A percentile compares a stretch with the other conserved stretches of the same genome.
Evolutionary conservation across 495 filamentous ascomycete species (phyloP).

Genomic region (Aspergillus sparsus): DNA sequence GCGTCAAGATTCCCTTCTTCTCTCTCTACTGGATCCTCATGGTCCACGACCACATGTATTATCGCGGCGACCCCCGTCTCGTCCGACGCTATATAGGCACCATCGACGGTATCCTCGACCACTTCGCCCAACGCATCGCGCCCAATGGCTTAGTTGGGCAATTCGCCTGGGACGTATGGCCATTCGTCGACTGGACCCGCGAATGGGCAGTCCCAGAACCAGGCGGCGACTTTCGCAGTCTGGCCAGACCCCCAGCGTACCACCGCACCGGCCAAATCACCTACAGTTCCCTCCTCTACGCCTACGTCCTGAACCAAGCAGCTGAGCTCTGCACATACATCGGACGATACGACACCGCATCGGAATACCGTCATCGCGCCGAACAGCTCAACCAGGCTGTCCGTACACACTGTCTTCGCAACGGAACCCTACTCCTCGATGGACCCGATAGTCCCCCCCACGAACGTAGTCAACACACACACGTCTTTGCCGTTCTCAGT

Average conservation of each 20-base stretch:
- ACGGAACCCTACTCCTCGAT: constrained; percentile 20
- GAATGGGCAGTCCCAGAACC: constrained; percentile 23
- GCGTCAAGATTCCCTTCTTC: constrained; percentile 30
- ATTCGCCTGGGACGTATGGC: constrained; percentile 28
- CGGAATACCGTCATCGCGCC: constrained; percentile 25
- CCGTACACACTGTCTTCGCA: constrained; percentile 17
- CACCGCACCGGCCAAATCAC: constrained; percentile 14
- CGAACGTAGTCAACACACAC: constrained; percentile 30
- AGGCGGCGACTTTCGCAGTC: constrained; percentile 22
- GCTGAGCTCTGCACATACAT: constrained; percentile 24
- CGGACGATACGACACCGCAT: constrained; percentile 19
- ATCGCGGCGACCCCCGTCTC: constrained; percentile 21
- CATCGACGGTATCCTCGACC: constrained; percentile 28
- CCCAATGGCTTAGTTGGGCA: constrained; percentile 24
- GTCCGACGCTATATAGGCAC: constrained; percentile 23
- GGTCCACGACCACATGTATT: constrained; percentile 29
- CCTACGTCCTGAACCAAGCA: constrained; percentile 21
- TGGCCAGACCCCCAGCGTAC: constrained; percentile 27
- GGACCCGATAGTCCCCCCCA: constrained; percentile 17
- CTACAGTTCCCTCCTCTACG: constrained; percentile 26
- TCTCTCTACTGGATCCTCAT: constrained; percentile 31
- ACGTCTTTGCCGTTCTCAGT: constrained; percentile 30
- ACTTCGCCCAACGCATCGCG: constrained; percentile 26
- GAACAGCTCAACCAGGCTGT: constrained; percentile 22
- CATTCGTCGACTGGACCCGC: constrained; percentile 33